Percentiles rank a stretch among this genome's conserved stretches.
phyloP scores from a whole-genome alignment of 345 rosid genomes.

The Dipteronia sinensis region DNA sequence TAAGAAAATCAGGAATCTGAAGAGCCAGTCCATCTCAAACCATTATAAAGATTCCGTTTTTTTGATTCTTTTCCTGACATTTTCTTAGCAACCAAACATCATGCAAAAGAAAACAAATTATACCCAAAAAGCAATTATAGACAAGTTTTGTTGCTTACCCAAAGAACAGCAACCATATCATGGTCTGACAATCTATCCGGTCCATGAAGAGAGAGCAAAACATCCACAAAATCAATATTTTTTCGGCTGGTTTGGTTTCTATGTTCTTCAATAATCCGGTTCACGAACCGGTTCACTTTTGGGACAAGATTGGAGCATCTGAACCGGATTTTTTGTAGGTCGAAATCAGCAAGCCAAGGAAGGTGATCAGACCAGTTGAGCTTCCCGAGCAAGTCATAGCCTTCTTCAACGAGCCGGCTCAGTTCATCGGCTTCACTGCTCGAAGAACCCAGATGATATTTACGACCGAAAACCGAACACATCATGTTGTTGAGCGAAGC shows the following conservation, averaged over 20 bases:
- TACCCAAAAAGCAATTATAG: not conserved
- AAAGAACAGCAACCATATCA: slow-evolving; percentile 27
- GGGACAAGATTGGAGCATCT: slow-evolving; percentile 49
- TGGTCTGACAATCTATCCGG: slow-evolving; percentile 22
- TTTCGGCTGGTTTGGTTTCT: slow-evolving; percentile 12
- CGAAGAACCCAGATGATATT: slow-evolving; percentile 25
- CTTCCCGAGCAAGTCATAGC: slow-evolving; percentile 49
- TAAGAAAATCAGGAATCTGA: not conserved
- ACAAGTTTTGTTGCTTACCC: slow-evolving; percentile 20
- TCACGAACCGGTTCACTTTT: slow-evolving; percentile 47
- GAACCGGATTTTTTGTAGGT: slow-evolving; percentile 43
- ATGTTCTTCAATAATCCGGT: slow-evolving; percentile 46
- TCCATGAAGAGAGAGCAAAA: slow-evolving; percentile 23
- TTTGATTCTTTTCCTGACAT: not conserved
- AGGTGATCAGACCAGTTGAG: slow-evolving; percentile 61
- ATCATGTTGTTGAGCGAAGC: slow-evolving; percentile 62
- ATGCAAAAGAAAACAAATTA: slow-evolving; percentile 18
- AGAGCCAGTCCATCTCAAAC: slow-evolving; percentile 5
- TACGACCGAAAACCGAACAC: slow-evolving; percentile 52
- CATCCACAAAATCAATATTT: slow-evolving; percentile 43
- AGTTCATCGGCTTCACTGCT: slow-evolving; percentile 36
- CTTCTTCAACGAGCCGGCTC: slow-evolving; percentile 47
- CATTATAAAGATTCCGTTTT: slow-evolving; percentile 23
- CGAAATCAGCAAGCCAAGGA: slow-evolving; percentile 47
- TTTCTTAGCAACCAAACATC: slow-evolving; percentile 14